Evolutionary conservation across 2,329 filamentous ascomycete species (phyloP), one percentile per base, ranked within the genome.

Genomic region (Monosporascus sp.): DNA sequence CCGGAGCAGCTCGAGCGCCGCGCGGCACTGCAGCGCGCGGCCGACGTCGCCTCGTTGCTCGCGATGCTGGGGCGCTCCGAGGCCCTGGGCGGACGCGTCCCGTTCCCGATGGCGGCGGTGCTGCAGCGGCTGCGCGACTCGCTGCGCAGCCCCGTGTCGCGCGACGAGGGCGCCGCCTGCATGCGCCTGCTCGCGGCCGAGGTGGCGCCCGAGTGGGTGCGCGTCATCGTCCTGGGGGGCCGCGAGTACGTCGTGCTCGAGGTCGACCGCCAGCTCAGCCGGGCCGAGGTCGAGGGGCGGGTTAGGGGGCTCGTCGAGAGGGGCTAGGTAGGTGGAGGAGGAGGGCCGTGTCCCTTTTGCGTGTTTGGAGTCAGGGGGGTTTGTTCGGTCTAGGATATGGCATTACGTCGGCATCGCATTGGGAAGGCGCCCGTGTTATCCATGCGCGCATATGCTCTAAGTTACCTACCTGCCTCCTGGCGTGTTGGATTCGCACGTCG

Each of bases 71-170:
- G 79, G 65, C 76, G 81, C 17, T 67, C 67, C 36, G 52, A 56
- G 48, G 41, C 46, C 73, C 7, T 73, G 71, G 31, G 76, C 76
- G 79, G 76, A 5, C 75, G 84, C 9, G 74, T 88, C 57, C 82
- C 86, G 1, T 91, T 89, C 63, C 81, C 81, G 24, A 81, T 91
- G 76, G 72, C 79, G 27, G 77, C 76, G 14, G 72, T 91, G 51
- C 71, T 86, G 19, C 79, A 83, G 59, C 86, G 84, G 66, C 75
- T 91, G 48, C 81, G 79, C 62, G 86, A 90, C 68, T 91, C 87
- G 26, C 73, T 88, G 53, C 74, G 79, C 5, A 73, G 76, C 59
- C 79, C 80, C 3, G 71, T 83, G 50, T 79, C 80, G 34, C 69
- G 67, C 47, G 80, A 81, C 43, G 82, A 84, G 62, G 79, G 73